phyloP scores from a whole-genome alignment of 2,329 filamentous ascomycete species.

The Ramichloridium luteum region DNA sequence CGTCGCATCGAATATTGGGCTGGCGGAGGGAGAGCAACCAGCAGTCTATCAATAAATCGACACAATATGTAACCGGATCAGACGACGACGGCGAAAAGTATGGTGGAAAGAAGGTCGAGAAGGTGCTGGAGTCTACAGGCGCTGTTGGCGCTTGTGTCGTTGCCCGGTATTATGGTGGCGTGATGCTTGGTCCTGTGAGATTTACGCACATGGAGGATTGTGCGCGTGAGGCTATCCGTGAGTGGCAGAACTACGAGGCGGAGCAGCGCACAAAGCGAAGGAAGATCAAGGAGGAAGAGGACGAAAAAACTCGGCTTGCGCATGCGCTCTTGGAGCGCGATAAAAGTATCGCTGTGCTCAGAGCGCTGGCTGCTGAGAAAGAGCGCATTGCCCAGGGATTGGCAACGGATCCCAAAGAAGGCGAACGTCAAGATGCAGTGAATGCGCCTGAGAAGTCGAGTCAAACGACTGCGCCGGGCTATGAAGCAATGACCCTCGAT shows the following conservation, averaged over 20 bases:
- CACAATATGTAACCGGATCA: constrained; percentile 32
- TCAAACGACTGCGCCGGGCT: constrained; percentile 25
- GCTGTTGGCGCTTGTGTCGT: constrained; percentile 39
- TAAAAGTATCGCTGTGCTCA: constrained; percentile 35
- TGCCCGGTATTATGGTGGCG: constrained; percentile 43
- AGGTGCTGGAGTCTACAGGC: constrained; percentile 33
- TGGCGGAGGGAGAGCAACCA: constrained; percentile 39
- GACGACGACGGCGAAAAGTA: constrained; percentile 45
- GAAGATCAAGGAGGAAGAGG: constrained; percentile 23
- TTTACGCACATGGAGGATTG: constrained; percentile 41
- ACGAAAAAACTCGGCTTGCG: constrained; percentile 26
- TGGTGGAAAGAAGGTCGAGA: constrained; percentile 36
- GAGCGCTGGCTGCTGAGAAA: constrained; percentile 34
- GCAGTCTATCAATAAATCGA: constrained; percentile 30
- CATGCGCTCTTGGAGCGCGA: constrained; percentile 36
- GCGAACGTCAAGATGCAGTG: background rate
- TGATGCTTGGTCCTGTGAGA: constrained; percentile 40
- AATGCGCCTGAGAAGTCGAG: constrained; percentile 4
- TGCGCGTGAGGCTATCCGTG: constrained; percentile 36
- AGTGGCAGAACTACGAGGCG: constrained; percentile 25
- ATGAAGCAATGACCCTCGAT: constrained; percentile 30
- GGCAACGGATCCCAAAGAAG: constrained; percentile 2
- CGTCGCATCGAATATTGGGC: constrained; percentile 40
- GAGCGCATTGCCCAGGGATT: constrained; percentile 25
- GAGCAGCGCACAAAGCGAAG: constrained; percentile 22